Percentiles rank a stretch among this genome's conserved stretches.
Evolutionary conservation across 306 rosid genomes (phyloP).

Genomic region (Cicer chorassanicum): DNA sequence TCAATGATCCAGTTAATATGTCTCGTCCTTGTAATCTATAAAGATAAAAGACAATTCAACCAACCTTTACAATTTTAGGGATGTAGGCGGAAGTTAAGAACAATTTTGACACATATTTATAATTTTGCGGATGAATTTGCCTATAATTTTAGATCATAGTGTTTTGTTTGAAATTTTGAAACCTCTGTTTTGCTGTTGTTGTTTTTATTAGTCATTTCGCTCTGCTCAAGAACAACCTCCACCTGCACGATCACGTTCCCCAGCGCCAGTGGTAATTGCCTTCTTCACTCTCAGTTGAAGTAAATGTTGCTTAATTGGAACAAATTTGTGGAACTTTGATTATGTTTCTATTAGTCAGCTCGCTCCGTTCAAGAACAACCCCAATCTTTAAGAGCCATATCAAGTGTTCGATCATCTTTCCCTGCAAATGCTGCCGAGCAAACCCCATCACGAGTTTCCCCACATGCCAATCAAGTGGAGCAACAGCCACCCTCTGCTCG

Average conservation of each 20-base stretch:
- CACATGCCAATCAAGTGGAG: conserved; percentile 24
- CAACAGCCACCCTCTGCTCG: conserved; percentile 62
- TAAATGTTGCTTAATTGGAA: conserved; percentile 28
- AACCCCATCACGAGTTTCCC: conserved; percentile 54
- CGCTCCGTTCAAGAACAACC: conserved; percentile 68
- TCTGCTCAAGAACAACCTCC: conserved; percentile 44
- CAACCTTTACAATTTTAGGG: too few relatives aligned
- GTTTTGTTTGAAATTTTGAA: conserved; percentile 3
- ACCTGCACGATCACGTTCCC: conserved; percentile 51
- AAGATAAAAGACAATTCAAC: too few relatives aligned
- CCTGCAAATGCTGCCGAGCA: conserved; percentile 55
- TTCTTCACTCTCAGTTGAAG: not conserved
- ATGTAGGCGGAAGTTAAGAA: too few relatives aligned
- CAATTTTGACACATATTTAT: too few relatives aligned
- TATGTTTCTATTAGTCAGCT: conserved; percentile 50
- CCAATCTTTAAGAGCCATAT: conserved; percentile 41
- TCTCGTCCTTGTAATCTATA: too few relatives aligned
- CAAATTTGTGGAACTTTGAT: conserved; percentile 22
- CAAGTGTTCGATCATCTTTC: conserved; percentile 45
- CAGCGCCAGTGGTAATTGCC: conserved; percentile 47
- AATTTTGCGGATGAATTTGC: too few relatives aligned
- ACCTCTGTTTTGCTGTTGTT: not conserved
- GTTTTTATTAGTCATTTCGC: conserved; percentile 49
- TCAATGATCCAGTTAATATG: too few relatives aligned
- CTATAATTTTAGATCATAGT: not conserved